These are phyloP conservation scores for Peniophora sp. DNA, from an alignment of 1,284 basidiomycete species.

Conservation along the genomic window DNA sequence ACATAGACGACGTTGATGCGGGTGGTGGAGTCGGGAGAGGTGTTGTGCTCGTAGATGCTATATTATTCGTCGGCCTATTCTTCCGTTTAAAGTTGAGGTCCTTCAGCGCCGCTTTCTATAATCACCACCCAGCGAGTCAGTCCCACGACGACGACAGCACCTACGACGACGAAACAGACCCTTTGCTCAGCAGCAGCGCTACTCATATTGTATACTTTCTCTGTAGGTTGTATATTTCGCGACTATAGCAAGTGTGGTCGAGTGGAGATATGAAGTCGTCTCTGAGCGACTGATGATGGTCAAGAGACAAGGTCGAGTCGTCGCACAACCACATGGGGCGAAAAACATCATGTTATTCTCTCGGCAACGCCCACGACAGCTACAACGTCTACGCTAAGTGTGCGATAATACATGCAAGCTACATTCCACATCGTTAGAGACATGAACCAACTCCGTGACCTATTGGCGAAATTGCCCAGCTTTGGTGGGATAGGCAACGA, in stretches of 20 bases:
- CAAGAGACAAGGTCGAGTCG: background rate
- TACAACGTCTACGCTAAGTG: no score
- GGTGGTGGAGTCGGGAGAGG: conserved; percentile 16
- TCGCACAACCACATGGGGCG: no score
- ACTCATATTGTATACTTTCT: no score
- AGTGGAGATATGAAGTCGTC: background rate
- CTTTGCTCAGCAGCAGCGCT: background rate
- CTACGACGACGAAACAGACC: conserved; percentile 5
- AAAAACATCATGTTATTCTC: no score
- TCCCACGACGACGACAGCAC: background rate
- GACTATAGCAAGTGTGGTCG: background rate
- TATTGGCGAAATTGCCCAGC: no score
- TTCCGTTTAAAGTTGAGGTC: conserved; percentile 40
- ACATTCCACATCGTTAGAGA: conserved; percentile 1
- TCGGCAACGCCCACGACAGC: no score
- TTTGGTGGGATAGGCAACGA: no score
- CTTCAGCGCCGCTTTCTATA: conserved; percentile 50
- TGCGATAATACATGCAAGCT: no score
- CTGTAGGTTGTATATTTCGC: background rate
- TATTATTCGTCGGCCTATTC: background rate
- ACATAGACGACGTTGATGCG: conserved; percentile 7
- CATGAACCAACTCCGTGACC: no score
- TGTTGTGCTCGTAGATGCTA: conserved; percentile 7
- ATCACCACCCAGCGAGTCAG: background rate
- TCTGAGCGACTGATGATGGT: background rate